Conservation (phyloP, 78 protist species). For the Isochrysis galbana region DNA sequence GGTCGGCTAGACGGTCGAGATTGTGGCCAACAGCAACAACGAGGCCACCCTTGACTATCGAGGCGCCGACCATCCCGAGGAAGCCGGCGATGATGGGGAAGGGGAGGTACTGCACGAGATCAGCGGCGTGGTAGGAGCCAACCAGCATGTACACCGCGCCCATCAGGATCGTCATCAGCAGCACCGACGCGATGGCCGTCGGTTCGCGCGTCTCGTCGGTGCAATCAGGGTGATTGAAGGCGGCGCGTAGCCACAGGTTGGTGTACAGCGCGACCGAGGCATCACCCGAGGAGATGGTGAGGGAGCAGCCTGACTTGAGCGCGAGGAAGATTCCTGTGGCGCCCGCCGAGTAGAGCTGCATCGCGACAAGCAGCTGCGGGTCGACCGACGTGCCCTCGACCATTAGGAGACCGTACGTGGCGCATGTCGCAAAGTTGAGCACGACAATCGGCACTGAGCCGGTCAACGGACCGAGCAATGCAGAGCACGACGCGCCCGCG, state of each 20-base stretch:
- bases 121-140: background rate
- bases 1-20: background rate
- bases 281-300: background rate
- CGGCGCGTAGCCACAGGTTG: background rate
- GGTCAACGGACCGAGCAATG: too few relatives aligned
- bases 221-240: background rate
- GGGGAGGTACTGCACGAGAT: background rate
- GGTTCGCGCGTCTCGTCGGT: background rate
- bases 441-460: background rate
- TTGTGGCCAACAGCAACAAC: background rate
- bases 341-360: background rate
- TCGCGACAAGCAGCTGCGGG: background rate
- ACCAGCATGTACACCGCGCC: background rate
- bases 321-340: background rate
- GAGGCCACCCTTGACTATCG: background rate
- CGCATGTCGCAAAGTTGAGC: background rate
- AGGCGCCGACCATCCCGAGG: background rate
- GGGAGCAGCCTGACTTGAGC: background rate
- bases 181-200: background rate
- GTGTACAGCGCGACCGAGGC: background rate
- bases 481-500: too few relatives aligned
- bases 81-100: background rate
- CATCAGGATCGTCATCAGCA: background rate
- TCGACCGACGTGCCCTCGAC: background rate
- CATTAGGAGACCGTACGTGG: background rate